Evolutionary conservation across 257 asterid species (phyloP), one percentile per base, ranked within the genome.

Genomic region (Lycium ferocissimum): DNA sequence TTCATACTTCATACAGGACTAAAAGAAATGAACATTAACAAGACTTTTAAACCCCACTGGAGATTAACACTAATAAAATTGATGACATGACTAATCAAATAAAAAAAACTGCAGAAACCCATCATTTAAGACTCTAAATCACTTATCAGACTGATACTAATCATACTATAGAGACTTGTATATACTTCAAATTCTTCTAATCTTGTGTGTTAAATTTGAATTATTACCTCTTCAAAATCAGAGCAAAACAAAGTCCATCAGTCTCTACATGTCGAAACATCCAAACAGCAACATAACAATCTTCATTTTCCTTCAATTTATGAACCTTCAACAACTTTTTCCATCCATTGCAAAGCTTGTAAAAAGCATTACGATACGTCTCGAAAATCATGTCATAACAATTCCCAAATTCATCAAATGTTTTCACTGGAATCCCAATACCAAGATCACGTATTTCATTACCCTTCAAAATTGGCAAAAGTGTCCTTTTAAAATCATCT

Each of bases 331-430:
- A 54, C 1, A 83, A 17, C 5, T 17, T 11, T 6, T 22, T 35
- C 89, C 85, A 86, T 6, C 85, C 83, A 1, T 43, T 3, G 0
- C 38, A 83, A n/a, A 86, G 79, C 63, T 20, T 81, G 47, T 67
- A 83, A 13, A 79, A 4, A 51, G 47, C 49, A 2, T 61, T 53
- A 2, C 5, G 4, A 6, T 86, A 79, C 4, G 57, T 3, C 63
- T 49, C 9, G 47, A 86, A 84, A 2, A 1, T 6, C 87, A 86
- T 86, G 3, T 10, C 9, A 3, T 58, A 86, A 5, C 12, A 7
- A 4, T 38, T n/a, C 3, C 89, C 85, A 2, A 7, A 1, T 20
- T 54, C 69, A 22, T 86, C 87, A 7, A 47, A 83, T 0, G 59
- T 17, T 0, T 4, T 38, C 37, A 86, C 85, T 0, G 2, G 4